Evolutionary conservation across 169 alveolate genomes (phyloP).

Genomic region (Eimeria falciformis): DNA sequence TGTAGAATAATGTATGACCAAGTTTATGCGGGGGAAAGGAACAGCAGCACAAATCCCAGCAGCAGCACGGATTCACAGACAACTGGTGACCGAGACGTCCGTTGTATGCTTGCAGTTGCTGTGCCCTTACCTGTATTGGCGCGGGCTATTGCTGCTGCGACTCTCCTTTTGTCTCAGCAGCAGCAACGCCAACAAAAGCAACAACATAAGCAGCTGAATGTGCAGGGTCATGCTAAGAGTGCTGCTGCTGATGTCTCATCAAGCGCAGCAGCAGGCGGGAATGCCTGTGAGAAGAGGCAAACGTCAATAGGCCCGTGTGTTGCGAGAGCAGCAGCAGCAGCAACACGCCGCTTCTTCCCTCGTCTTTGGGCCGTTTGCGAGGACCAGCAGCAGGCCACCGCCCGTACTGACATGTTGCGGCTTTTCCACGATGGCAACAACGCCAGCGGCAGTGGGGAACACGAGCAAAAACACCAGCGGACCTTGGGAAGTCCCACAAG

Average conservation of each 20-base stretch:
- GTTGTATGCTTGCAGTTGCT: not conserved
- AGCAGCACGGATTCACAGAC: not conserved
- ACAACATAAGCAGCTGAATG: not conserved
- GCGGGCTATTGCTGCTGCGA: constrained; percentile 1
- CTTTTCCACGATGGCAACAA: not conserved
- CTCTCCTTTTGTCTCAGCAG: constrained; percentile 1
- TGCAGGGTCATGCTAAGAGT: too few species aligned
- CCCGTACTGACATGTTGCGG: not conserved
- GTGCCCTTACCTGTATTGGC: not conserved
- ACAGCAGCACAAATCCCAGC: constrained; percentile 11
- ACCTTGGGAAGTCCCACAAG: not conserved
- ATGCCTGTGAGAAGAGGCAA: too few species aligned
- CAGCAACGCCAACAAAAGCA: constrained; percentile 12
- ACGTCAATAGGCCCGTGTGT: too few species aligned
- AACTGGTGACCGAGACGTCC: not conserved
- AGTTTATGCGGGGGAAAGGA: not conserved
- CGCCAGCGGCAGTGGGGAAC: not conserved
- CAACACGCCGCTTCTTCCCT: not conserved
- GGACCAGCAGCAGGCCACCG: not conserved
- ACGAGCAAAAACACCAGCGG: constrained; percentile 15
- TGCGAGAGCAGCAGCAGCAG: constrained; percentile 38
- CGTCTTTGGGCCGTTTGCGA: constrained; percentile 14
- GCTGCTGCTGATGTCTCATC: too few species aligned
- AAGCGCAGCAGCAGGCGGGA: too few species aligned
- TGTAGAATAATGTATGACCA: not conserved